phyloP scores from a whole-genome alignment of 805 yeast genomes.

The Starmerella apicola region DNA sequence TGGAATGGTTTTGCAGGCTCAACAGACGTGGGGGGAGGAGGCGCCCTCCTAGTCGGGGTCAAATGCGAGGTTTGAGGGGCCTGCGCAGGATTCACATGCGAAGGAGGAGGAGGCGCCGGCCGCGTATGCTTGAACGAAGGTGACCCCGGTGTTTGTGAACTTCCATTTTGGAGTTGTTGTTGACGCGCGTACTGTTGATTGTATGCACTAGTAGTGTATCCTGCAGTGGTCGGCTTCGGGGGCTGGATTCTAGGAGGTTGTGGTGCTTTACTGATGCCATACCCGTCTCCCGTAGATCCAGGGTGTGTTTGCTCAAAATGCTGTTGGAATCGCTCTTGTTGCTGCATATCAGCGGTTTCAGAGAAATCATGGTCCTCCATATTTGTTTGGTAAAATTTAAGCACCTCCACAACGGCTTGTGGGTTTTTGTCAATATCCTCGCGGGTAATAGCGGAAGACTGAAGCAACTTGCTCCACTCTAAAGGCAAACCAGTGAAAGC shows the following conservation, averaged over 20 bases:
- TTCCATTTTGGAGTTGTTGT: background rate
- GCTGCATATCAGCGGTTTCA: background rate
- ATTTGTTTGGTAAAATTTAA: constrained; percentile 50
- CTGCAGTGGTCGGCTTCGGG: constrained; percentile 1
- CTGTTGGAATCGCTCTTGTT: constrained; percentile 21
- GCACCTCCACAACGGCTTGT: constrained; percentile 84
- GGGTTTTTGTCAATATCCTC: constrained; percentile 87
- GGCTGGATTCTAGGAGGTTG: constrained; percentile 8
- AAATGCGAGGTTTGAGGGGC: no score
- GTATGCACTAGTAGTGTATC: background rate
- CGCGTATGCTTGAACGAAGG: constrained; percentile 15
- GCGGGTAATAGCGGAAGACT: constrained; percentile 76
- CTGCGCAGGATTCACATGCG: background rate
- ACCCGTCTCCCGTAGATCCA: background rate
- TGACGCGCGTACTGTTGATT: background rate
- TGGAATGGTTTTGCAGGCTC: background rate
- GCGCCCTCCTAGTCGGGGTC: constrained; percentile 15
- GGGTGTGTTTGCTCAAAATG: background rate
- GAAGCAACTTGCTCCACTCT: constrained; percentile 77
- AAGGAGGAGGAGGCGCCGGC: constrained; percentile 17
- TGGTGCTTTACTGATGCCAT: background rate
- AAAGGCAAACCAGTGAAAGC: constrained; percentile 85
- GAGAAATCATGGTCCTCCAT: constrained; percentile 17
- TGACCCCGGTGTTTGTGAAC: constrained; percentile 3
- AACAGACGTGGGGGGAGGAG: constrained; percentile 12